These are phyloP conservation scores for Penicillium arizonense DNA, from an alignment of 495 filamentous ascomycete species.

Conservation along the genomic window DNA sequence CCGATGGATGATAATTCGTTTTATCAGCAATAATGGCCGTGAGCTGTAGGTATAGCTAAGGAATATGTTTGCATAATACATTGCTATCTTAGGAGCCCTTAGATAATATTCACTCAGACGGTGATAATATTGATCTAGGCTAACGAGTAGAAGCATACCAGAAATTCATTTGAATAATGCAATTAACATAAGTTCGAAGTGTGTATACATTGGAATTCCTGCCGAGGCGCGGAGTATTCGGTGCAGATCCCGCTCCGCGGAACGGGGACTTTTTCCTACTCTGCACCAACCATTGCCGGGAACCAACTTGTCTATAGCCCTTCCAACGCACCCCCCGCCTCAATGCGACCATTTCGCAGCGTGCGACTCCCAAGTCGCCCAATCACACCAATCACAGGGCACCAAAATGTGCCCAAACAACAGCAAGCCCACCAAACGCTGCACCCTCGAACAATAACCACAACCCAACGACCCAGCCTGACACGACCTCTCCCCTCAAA, in stretches of 20 bases:
- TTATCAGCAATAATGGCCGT: background rate
- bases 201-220: background rate
- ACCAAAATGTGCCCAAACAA: background rate
- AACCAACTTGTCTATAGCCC: background rate
- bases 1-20: background rate
- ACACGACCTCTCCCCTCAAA: slow-evolving; percentile 2
- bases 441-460: slow-evolving; percentile 12
- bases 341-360: slow-evolving; percentile 16
- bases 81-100: background rate
- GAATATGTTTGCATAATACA: background rate
- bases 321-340: background rate
- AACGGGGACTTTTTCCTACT: slow-evolving; percentile 3
- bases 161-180: too few relatives aligned
- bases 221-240: slow-evolving; percentile 8
- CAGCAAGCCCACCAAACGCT: background rate
- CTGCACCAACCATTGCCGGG: background rate
- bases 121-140: background rate
- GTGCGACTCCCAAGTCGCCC: slow-evolving; percentile 18
- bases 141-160: background rate
- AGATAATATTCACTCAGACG: background rate
- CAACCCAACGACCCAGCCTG: slow-evolving; percentile 4
- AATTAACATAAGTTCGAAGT: too few relatives aligned
- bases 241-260: slow-evolving; percentile 18
- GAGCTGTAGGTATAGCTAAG: background rate
- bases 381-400: background rate